A percentile compares a stretch with the other conserved stretches of the same genome.
Conservation (phyloP, 176 grass and related monocot species). For the Lolium multiflorum region DNA sequence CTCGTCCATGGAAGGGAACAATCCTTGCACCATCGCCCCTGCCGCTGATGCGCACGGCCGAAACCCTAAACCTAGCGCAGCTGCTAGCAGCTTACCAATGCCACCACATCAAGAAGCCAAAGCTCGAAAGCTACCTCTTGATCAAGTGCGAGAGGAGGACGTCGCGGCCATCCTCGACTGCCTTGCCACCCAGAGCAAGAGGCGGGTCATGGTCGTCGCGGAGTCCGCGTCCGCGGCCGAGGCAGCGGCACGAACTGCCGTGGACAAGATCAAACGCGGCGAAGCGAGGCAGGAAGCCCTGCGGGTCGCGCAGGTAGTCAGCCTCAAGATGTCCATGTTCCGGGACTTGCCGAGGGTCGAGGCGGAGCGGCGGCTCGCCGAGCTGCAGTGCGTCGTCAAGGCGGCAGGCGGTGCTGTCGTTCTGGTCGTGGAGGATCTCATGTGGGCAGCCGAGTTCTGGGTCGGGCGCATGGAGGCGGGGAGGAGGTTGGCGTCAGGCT, state of each 20-base stretch:
- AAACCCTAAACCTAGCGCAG: slow-evolving; percentile 57
- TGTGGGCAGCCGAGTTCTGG: slow-evolving; percentile 74
- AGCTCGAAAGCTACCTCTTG: slow-evolving; percentile 8
- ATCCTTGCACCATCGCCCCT: background rate
- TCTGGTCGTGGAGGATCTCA: slow-evolving; percentile 75
- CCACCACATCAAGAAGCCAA: slow-evolving; percentile 53
- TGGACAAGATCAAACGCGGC: slow-evolving; percentile 59
- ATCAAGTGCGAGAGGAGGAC: slow-evolving; percentile 64
- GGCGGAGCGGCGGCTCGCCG: slow-evolving; percentile 64
- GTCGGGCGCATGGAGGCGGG: slow-evolving; percentile 32
- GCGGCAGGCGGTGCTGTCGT: slow-evolving; percentile 14
- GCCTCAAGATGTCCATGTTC: slow-evolving; percentile 69
- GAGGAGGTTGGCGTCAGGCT: slow-evolving; percentile 24
- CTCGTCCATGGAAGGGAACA: background rate
- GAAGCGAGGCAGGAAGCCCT: slow-evolving; percentile 56
- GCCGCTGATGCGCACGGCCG: background rate
- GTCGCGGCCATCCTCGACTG: slow-evolving; percentile 62
- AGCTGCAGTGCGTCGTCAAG: slow-evolving; percentile 69
- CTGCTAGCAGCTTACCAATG: background rate
- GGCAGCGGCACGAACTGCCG: slow-evolving; percentile 47
- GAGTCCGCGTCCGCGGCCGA: slow-evolving; percentile 64
- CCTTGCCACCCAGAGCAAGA: slow-evolving; percentile 51
- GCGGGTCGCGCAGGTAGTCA: slow-evolving; percentile 56
- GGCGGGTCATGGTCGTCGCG: slow-evolving; percentile 66
- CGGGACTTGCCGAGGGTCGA: slow-evolving; percentile 59